Evolutionary conservation across 345 rosid species (phyloP).

Genomic region (Melaleuca alternifolia): DNA sequence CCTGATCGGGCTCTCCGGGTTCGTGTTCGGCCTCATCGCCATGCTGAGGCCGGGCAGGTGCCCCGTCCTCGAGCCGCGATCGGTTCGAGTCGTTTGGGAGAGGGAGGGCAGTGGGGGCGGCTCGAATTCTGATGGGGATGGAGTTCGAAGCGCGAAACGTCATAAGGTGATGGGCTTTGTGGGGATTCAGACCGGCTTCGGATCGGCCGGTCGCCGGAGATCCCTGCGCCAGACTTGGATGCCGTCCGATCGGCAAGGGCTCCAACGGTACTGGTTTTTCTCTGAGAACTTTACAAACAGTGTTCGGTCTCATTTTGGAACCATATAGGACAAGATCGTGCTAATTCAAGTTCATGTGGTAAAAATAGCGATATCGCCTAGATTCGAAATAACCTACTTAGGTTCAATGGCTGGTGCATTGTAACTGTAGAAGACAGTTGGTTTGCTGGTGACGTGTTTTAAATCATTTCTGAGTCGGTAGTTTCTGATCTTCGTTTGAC

Average conservation of each 20-base stretch:
- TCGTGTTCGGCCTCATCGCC: slow-evolving; percentile 47
- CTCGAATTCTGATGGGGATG: background rate
- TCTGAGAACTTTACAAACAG: background rate
- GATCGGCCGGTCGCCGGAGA: slow-evolving; percentile 51
- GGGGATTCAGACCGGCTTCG: slow-evolving; percentile 87
- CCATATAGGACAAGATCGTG: background rate
- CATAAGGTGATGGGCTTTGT: slow-evolving; percentile 88
- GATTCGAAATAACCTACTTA: background rate
- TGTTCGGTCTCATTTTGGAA: background rate
- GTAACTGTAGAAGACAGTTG: background rate
- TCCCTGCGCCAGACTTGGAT: slow-evolving; percentile 86
- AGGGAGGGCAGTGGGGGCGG: slow-evolving; percentile 6
- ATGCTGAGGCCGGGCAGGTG: slow-evolving; percentile 20
- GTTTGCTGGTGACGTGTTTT: background rate
- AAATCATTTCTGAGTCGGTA: background rate
- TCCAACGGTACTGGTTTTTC: slow-evolving; percentile 42
- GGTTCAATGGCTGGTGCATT: background rate
- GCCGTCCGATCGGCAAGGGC: slow-evolving; percentile 83
- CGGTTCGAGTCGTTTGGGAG: slow-evolving; percentile 72
- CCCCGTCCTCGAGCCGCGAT: slow-evolving; percentile 24
- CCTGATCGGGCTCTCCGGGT: slow-evolving; percentile 55
- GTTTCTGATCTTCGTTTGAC: background rate
- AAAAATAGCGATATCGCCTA: background rate
- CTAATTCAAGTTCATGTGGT: background rate
- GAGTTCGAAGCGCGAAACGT: slow-evolving; percentile 17